Evolutionary conservation across 116 monocot genomes (phyloP), one percentile per base, ranked within the genome.

Genomic region (Dioscorea cayenensis): DNA sequence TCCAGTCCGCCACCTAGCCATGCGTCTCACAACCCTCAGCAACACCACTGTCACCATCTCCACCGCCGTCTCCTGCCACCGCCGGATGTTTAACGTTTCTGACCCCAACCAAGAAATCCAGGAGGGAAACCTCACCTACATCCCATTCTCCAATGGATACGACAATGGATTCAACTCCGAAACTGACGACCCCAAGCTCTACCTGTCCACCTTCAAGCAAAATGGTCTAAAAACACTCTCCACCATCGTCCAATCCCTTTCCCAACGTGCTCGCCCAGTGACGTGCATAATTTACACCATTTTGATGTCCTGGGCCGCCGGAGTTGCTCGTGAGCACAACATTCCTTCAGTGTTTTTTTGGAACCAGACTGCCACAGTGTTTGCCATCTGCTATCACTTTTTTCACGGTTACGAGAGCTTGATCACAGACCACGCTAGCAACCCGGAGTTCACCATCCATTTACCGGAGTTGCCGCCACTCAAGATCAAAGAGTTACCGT

Each of bases 321-420:
- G 75, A 49, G 76, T 80, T 17, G 80, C 80, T 22, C 75, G 66
- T 10, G 38, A 70, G 1, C 76, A 61, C 64, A 58, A 48, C 50
- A 67, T 80, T 66, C 75, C 71, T 5, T 75, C 71, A 3, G 27
- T 64, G 3, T 66, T 71, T n/a, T 80, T 66, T 65, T 80, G 80
- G 80, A 80, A 75, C 59, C 80, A 80, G 67, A 66, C 80, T 3
- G 71, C 71, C 71, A 49, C 71, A 49, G 76, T 80, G 25, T 67
- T 80, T 11, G 71, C 76, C 71, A 71, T 80, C 19, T 80, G 71
- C 65, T 61, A 76, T 71, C 80, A 76, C 66, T 80, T 64, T 60
- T 71, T 71, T 66, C 69, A 71, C 36, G 80, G 75, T 48, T 49
- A 67, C 67, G 60, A 50, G 28, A 48, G 35, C 35, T 3, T 76